Evolutionary conservation across 2,329 filamentous ascomycete genomes (phyloP), one percentile per base, ranked within the genome.

Genomic region (Cladorrhinum sp.): DNA sequence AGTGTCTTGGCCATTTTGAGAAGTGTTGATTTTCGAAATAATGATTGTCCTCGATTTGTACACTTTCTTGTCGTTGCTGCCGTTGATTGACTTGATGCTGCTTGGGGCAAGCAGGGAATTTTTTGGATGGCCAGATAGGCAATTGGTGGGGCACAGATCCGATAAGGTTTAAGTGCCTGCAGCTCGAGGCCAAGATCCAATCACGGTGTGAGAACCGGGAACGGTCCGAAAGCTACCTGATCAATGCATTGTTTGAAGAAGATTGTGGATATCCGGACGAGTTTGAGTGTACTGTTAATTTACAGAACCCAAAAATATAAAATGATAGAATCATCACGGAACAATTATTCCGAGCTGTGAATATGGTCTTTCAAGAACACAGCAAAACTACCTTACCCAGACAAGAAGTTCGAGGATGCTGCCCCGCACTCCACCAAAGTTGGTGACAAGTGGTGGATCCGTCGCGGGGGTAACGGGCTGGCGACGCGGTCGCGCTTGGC

Each of bases 1-100:
- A 97, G 77, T 50, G 88, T 85, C 72, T 86, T 89, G 14, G 91
- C 84, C 92, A 96, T 96, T 23, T 69, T 81, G 71, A 59, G 20
- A 42, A 10, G 16, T 18, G 6, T 18, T 20, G 16, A 16, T 18
- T 51, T 51, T 14, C 21, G 4, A 6, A 56, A 53, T 59, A 55
- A 50, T 58, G 36, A 55, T 57, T 26, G 18, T 39, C 30, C 4
- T 30, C 5, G 24, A 21, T 33, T 42, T 33, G 30, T 24, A 52
- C 24, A 59, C 39, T 60, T 55, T 58, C 56, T 59, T 57, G 58
- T 54, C 24, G 39, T 49, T 59, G 33, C 52, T 52, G 59, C 54
- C 30, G 18, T 51, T 18, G 28, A 28, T n/a, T 28, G 26, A 28
- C 9, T 48, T 55, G 54, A 42, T 52, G 24, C 42, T 51, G 24